Conservation (phyloP, 768 basidiomycete genomes). For the Podaxis sp. region DNA sequence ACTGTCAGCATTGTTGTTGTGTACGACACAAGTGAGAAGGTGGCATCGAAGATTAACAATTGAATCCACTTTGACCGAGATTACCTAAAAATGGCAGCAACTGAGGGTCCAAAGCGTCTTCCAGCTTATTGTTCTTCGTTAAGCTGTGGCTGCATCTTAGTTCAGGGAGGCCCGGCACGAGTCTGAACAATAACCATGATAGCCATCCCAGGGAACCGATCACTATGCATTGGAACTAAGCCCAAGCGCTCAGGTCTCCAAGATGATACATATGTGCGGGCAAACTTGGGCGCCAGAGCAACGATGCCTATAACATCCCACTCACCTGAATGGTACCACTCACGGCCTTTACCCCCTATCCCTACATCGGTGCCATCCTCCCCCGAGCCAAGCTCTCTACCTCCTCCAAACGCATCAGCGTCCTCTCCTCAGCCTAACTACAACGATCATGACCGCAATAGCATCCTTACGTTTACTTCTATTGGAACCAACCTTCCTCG, state of each 20-base stretch:
- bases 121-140: too few species aligned
- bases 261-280: too few species aligned
- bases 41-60: background rate
- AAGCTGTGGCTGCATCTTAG: too few species aligned
- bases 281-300: too few species aligned
- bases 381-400: background rate
- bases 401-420: background rate
- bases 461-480: background rate
- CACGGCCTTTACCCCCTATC: background rate
- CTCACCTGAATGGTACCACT: background rate
- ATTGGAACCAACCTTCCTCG: background rate
- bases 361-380: background rate
- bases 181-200: too few species aligned
- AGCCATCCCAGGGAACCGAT: too few species aligned
- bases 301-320: too few species aligned
- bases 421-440: background rate
- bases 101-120: too few species aligned
- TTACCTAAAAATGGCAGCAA: too few species aligned
- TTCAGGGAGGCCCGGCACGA: too few species aligned
- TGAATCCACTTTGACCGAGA: background rate
- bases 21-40: background rate
- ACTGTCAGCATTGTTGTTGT: background rate
- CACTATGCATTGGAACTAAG: too few species aligned
- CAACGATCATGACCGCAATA: background rate
- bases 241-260: too few species aligned